Base-by-base conservation (phyloP, 371 early-diverging fungal species). In the Apophysomyces trapeziformis region DNA sequence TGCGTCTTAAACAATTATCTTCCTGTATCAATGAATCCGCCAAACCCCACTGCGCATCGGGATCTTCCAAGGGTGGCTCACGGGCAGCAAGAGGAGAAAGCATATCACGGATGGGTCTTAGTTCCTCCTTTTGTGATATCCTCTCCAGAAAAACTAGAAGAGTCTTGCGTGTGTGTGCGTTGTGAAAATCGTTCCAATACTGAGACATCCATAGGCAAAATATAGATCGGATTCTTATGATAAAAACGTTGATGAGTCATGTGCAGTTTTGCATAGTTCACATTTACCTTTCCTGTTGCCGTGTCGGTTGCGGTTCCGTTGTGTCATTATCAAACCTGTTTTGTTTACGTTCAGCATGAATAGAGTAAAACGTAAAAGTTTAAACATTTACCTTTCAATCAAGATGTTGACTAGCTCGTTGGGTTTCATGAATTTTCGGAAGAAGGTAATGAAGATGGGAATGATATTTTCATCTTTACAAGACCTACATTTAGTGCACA, bases 341-440 rank as follows among this genome's bases (percentile, higher is more conserved):
- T 18, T 7, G 16, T 50, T 50, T 50, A 9, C 21, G 16, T 50
- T 50, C 21, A 45, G 36, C 12, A 46, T 18, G 14, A 47, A 44
- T 61, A 58, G 5, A 32, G 38, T 43, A 58, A 14, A 47, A 38
- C n/a, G 4, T 0, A 16, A 16, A 60, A 38, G 43, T 38, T n/a
- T 47, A 16, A 50, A n/a, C 47, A 63, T 56, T 45, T 60, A 83
- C 68, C 83, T 77, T 16, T 77, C 79, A 16, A 85, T 79, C 11
- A 87, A 64, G 39, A 67, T 69, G 21, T 79, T 74, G 7, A 82
- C 74, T 12, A 87, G 70, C 12, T 82, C 83, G 14, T 73, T 66
- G 7, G 87, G 87, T n/a, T 76, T 84, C 82, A 87, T 80, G 44
- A 87, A 85, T 41, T 69, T 77, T 47, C 87, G 76, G 64, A 80